Conservation (phyloP, 306 rosid species). For the Pyrus communis region DNA sequence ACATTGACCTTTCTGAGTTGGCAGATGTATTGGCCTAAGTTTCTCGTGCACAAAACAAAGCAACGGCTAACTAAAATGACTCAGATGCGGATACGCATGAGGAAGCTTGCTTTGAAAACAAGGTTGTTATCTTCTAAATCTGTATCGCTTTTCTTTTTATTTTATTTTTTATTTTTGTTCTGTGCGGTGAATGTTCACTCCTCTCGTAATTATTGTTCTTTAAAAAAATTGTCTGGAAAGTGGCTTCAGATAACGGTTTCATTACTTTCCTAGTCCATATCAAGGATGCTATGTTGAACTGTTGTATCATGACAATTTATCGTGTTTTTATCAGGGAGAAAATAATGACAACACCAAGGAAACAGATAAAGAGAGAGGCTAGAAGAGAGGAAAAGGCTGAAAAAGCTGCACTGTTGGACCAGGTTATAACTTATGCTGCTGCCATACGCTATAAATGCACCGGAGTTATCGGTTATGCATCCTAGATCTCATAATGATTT, state of each 20-base stretch:
- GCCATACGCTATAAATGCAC: conserved; percentile 1
- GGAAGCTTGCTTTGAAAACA: conserved; percentile 84
- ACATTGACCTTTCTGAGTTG: conserved; percentile 7
- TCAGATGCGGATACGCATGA: conserved; percentile 91
- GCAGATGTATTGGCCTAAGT: conserved; percentile 92
- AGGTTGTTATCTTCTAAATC: conserved; percentile 30
- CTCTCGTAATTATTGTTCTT: neutral
- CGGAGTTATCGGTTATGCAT: neutral
- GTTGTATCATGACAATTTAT: neutral
- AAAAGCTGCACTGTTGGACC: conserved; percentile 61
- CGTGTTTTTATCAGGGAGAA: conserved; percentile 56
- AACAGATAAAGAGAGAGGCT: conserved; percentile 73
- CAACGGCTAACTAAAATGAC: conserved; percentile 97
- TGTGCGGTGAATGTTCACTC: neutral
- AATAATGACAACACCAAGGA: conserved; percentile 80
- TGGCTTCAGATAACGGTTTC: neutral
- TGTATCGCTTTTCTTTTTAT: neutral
- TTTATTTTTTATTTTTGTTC: no score
- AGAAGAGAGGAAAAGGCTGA: conserved; percentile 89
- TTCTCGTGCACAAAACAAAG: conserved; percentile 82
- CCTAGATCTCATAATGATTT: conserved; percentile 13
- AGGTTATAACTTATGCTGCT: conserved; percentile 41
- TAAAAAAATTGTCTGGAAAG: neutral
- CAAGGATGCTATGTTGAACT: neutral
- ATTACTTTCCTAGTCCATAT: neutral